phyloP scores from a whole-genome alignment of 164 flowering plant species.

The Dillenia suffruticosa region DNA sequence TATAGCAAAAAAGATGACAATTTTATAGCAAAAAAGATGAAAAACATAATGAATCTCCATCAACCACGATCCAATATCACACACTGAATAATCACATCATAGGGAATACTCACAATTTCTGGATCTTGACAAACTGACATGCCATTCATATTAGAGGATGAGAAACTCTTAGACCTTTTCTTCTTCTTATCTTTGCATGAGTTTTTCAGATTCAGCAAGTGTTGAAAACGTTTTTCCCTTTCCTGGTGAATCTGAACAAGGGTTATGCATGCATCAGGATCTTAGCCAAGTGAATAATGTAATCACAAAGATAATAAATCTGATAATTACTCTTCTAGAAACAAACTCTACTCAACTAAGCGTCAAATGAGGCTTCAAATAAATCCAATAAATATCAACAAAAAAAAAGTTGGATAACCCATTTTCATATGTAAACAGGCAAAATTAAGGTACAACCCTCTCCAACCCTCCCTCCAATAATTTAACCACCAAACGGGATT shows the following conservation, averaged over 20 bases:
- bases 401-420: no score
- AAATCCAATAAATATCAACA: no score
- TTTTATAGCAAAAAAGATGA: not conserved
- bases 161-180: slow-evolving; percentile 2
- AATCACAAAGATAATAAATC: not conserved
- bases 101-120: slow-evolving; percentile 9
- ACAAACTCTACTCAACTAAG: no score
- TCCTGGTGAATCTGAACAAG: slow-evolving; percentile 14
- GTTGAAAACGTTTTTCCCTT: not conserved
- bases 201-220: not conserved
- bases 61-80: no score
- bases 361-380: no score
- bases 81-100: not conserved
- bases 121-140: not conserved
- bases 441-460: no score
- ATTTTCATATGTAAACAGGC: no score
- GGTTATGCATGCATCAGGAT: not conserved
- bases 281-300: not conserved
- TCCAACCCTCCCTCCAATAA: no score
- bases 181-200: not conserved
- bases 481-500: no score
- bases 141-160: slow-evolving; percentile 6
- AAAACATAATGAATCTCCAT: no score
- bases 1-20: not conserved
- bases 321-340: no score